phyloP scores from a whole-genome alignment of 2,329 filamentous ascomycete species.

The Daldinia eschscholtzii region DNA sequence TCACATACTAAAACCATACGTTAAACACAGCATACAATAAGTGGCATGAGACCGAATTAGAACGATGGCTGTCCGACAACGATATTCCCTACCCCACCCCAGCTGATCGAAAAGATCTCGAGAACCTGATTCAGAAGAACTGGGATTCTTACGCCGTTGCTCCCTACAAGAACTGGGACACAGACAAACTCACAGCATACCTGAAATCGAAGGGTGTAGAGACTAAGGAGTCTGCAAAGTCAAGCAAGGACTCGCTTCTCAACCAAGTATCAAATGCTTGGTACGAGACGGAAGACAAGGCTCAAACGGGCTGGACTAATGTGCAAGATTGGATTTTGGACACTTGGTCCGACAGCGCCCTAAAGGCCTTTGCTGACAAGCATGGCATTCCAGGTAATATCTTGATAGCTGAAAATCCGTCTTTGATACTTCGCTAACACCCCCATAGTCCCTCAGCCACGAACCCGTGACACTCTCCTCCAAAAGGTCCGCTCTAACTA shows the following conservation, averaged over 20 bases:
- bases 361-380: slow-evolving; percentile 93
- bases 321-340: slow-evolving; percentile 95
- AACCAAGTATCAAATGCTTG: slow-evolving; percentile 78
- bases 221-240: slow-evolving; percentile 73
- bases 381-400: slow-evolving; percentile 78
- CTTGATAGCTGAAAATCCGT: background rate
- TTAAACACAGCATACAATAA: slow-evolving; percentile 86
- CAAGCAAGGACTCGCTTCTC: slow-evolving; percentile 76
- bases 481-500: slow-evolving; percentile 84
- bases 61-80: slow-evolving; percentile 95
- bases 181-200: slow-evolving; percentile 74
- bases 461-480: slow-evolving; percentile 84
- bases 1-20: background rate
- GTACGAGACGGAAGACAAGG: slow-evolving; percentile 83
- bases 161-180: slow-evolving; percentile 84
- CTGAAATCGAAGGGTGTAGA: slow-evolving; percentile 78
- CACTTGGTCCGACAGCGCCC: slow-evolving; percentile 91
- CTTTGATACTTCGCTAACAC: slow-evolving; percentile 12
- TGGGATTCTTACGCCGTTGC: slow-evolving; percentile 83
- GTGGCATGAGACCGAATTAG: slow-evolving; percentile 98
- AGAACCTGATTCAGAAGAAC: slow-evolving; percentile 87
- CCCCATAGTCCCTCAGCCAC: slow-evolving; percentile 79
- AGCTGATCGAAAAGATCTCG: slow-evolving; percentile 93
- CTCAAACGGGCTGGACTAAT: slow-evolving; percentile 76
- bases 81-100: slow-evolving; percentile 90